Evolutionary conservation across 2,329 filamentous ascomycete species (phyloP).

Genomic region (Elsinoe necatrix): DNA sequence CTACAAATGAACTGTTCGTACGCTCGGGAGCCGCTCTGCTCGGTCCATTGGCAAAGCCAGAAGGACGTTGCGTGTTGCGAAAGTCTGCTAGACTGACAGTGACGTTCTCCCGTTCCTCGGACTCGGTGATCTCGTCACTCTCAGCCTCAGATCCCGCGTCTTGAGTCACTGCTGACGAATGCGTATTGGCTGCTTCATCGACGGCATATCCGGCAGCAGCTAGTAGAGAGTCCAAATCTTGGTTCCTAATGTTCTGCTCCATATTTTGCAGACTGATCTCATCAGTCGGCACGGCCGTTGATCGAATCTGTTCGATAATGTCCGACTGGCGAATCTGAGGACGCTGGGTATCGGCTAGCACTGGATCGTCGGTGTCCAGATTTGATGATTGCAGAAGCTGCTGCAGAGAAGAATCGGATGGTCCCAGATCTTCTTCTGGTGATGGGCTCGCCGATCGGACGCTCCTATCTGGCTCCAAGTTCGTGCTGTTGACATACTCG

Average conservation of each 20-base stretch:
- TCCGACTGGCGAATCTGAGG: constrained; percentile 16
- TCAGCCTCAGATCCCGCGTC: background rate
- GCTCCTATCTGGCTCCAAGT: background rate
- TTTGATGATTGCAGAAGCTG: background rate
- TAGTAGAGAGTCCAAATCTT: constrained; percentile 37
- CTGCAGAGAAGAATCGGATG: background rate
- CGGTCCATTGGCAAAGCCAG: background rate
- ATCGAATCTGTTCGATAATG: constrained; percentile 23
- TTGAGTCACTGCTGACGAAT: background rate
- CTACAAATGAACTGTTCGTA: background rate
- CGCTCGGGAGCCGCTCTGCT: background rate
- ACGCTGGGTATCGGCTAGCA: background rate
- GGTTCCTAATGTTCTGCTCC: constrained; percentile 29
- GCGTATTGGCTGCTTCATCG: constrained; percentile 1
- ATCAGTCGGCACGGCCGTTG: constrained; percentile 25
- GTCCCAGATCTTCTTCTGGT: background rate
- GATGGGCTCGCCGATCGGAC: background rate
- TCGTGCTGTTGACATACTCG: background rate
- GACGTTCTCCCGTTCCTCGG: background rate
- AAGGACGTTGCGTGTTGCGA: background rate
- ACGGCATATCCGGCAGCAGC: constrained; percentile 34
- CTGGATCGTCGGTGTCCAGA: background rate
- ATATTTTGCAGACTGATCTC: constrained; percentile 25
- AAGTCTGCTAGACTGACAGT: constrained; percentile 7
- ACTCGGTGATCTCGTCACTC: background rate